Percentiles rank a stretch among this genome's conserved stretches.
Conservation (phyloP, 805 yeast genomes). For the Wickerhamomyces canadensis region DNA sequence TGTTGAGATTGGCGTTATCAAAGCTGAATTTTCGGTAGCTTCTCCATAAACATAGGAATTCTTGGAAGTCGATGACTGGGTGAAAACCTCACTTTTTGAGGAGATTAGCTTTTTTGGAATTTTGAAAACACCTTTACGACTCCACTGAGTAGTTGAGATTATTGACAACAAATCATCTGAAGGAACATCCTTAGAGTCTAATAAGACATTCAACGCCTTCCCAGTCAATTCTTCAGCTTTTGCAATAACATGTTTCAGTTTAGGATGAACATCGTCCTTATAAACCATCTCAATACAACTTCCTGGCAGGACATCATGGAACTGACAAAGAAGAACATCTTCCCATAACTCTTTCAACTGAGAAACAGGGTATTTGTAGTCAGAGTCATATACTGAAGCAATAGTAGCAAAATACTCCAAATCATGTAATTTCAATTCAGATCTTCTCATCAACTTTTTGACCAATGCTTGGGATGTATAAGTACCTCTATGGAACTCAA, state of each 20-base stretch:
- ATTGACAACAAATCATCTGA: conserved; percentile 12
- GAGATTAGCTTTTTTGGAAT: conserved; percentile 22
- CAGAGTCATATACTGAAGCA: conserved; percentile 47
- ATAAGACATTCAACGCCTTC: conserved; percentile 27
- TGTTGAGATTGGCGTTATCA: conserved; percentile 9
- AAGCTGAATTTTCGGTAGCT: conserved; percentile 1
- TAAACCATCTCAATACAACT: conserved; percentile 93
- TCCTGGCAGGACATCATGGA: conserved; percentile 98
- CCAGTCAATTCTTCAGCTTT: conserved; percentile 46
- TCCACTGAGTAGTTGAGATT: conserved; percentile 65
- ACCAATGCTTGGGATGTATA: conserved; percentile 91
- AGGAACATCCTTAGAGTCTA: no score
- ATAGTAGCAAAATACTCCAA: conserved; percentile 78
- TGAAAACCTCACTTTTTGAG: conserved; percentile 1
- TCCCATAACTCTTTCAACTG: conserved; percentile 79
- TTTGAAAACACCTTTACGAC: conserved; percentile 36
- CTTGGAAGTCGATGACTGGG: conserved; percentile 13
- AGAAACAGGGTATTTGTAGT: conserved; percentile 66
- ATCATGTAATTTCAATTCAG: conserved; percentile 78
- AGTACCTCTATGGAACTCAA: conserved; percentile 96
- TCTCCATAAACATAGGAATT: conserved; percentile 19
- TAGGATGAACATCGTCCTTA: conserved; percentile 78
- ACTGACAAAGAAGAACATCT: conserved; percentile 82
- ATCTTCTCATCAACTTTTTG: conserved; percentile 70
- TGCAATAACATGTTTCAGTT: conserved; percentile 53